phyloP scores from a whole-genome alignment of 129 eudicot species.

The Daucus carota region DNA sequence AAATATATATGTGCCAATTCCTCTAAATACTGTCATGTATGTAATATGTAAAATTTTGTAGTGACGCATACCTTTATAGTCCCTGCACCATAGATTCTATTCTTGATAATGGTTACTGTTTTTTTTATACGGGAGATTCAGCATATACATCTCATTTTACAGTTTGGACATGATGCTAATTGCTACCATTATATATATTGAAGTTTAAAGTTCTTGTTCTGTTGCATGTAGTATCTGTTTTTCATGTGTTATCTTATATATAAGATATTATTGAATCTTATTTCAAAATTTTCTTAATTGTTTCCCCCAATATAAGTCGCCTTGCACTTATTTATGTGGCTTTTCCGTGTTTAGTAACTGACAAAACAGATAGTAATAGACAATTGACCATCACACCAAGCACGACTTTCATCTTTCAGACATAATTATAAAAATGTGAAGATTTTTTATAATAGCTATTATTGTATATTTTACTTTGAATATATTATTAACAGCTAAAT shows the following conservation, averaged over 20 bases:
- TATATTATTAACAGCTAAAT: not conserved
- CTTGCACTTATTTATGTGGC: not conserved
- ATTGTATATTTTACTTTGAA: too few species aligned
- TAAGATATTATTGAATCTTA: too few species aligned
- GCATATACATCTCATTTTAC: not conserved
- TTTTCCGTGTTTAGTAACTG: not conserved
- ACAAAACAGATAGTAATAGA: not conserved
- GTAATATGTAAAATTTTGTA: not conserved
- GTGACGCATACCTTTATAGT: not conserved
- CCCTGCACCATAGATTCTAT: not conserved
- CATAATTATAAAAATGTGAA: not conserved
- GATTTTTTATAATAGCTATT: too few species aligned
- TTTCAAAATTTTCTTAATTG: too few species aligned
- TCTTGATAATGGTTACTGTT: not conserved
- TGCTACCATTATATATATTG: too few species aligned
- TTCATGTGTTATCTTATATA: not conserved
- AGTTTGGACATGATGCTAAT: not conserved
- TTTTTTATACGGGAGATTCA: not conserved
- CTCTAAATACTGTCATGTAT: not conserved
- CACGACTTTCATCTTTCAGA: not conserved
- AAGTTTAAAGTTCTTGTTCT: not conserved
- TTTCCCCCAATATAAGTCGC: not conserved
- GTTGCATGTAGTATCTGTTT: not conserved
- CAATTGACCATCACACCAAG: not conserved
- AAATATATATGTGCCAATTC: not conserved